Percentiles rank a stretch among this genome's conserved stretches.
Evolutionary conservation across 305 asterid genomes (phyloP).

Genomic region (Salvia sclarea): DNA sequence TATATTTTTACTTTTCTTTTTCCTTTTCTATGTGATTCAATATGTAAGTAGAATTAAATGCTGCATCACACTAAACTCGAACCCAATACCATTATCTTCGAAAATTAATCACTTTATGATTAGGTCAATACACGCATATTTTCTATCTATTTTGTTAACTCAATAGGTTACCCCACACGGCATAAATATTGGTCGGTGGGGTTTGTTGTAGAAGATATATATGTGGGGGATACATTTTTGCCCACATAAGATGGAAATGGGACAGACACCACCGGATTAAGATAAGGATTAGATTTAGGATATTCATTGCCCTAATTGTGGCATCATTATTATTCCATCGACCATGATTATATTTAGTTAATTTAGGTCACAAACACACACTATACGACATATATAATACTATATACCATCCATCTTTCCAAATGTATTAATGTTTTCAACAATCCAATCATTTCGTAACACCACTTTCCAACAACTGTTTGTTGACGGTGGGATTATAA

Average conservation of each 20-base stretch:
- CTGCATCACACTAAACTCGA: too few relatives aligned
- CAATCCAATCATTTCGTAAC: not conserved
- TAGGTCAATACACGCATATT: too few relatives aligned
- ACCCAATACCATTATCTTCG: too few relatives aligned
- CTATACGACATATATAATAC: not conserved
- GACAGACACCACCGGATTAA: not conserved
- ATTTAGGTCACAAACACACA: not conserved
- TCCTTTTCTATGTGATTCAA: too few relatives aligned
- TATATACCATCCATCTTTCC: not conserved
- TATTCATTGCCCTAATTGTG: not conserved
- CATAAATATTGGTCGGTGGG: not conserved
- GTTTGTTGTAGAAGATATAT: not conserved
- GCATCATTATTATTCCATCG: not conserved
- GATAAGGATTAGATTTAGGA: slow-evolving; percentile 16
- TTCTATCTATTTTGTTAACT: too few relatives aligned
- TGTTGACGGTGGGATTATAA: not conserved
- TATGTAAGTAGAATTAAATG: too few relatives aligned
- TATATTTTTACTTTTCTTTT: too few relatives aligned
- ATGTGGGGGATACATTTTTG: not conserved
- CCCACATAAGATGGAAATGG: not conserved
- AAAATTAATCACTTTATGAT: too few relatives aligned
- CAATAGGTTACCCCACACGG: not conserved
- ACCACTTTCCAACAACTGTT: not conserved
- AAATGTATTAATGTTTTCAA: not conserved
- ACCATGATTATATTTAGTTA: not conserved